Evolutionary conservation across 805 yeast species (phyloP), one percentile per base, ranked within the genome.

Genomic region (Kuraishia hungarica): DNA sequence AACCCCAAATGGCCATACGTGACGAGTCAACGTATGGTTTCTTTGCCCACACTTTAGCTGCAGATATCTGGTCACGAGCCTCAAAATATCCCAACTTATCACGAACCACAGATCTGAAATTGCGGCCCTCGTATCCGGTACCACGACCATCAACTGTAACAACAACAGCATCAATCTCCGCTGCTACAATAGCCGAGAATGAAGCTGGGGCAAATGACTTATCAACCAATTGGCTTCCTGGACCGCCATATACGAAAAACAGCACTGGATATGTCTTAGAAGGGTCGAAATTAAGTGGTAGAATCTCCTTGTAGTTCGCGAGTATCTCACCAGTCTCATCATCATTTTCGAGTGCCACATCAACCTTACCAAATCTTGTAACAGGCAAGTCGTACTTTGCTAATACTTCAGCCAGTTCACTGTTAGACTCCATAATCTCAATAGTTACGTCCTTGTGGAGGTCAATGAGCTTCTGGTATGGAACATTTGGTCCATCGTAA

Each of bases 131-230:
- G 69, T 77, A 89, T 0, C 97, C 98, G 1, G 99, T 94, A 29
- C 99, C 99, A 62, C 99, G 81, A 0, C 98, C 98, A 70, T 94
- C 99, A 2, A 94, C 96, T 1, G 96, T 88, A 1, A 94, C 96
- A 8, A 94, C 97, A 52, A 94, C 80, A 1, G 96, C 89, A 62
- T 86, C 78, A 59, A 88, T 74, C 61, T 84, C 85, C 1, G 97
- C 81, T 0, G 97, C 86, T 48, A 87, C 80, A 11, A 88, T 84
- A 28, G 87, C 80, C 58, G 92, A 87, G 69, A 90, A 92, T 5
- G 76, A 71, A 8, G 79, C 76, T 35, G 87, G 71, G 0, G 79
- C 65, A 63, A 83, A 90, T 15, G 72, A 65, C 58, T 87, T 82
- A 49, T 77, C 72, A 6, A 93, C 97, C 54, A 81, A 75, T 68